A percentile compares a stretch with the other conserved stretches of the same genome.
Evolutionary conservation across 2,329 filamentous ascomycete species (phyloP).

Genomic region (Penicillium sp.): DNA sequence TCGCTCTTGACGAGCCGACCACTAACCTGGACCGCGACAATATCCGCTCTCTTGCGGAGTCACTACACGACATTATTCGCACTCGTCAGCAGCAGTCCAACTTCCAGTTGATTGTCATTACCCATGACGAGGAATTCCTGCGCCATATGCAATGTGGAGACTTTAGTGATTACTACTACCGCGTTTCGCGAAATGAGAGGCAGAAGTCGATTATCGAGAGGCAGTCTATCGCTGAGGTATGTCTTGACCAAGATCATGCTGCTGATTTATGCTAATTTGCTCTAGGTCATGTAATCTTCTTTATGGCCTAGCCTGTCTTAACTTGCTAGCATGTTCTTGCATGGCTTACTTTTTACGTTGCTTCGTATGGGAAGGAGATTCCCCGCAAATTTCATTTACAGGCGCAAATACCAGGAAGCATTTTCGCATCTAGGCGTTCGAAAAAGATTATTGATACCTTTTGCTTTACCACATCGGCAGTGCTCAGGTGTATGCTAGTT

Average conservation of each 20-base stretch:
- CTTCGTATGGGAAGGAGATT: background rate
- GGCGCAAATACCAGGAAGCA: background rate
- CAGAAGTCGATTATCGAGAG: conserved; percentile 85
- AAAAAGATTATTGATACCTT: conserved; percentile 1
- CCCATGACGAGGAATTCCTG: conserved; percentile 95
- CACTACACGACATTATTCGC: conserved; percentile 81
- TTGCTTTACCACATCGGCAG: background rate
- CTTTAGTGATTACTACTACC: conserved; percentile 87
- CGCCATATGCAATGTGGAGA: conserved; percentile 90
- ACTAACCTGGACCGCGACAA: conserved; percentile 96
- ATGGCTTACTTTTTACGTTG: background rate
- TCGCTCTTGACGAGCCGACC: conserved; percentile 94
- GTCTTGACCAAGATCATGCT: conserved; percentile 5
- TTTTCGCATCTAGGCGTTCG: background rate
- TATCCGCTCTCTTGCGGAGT: conserved; percentile 80
- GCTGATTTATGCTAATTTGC: conserved; percentile 5
- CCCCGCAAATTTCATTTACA: background rate
- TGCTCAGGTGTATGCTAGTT: background rate
- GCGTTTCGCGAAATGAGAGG: conserved; percentile 73
- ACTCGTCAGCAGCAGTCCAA: conserved; percentile 79
- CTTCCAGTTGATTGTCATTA: conserved; percentile 98
- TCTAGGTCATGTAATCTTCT: conserved; percentile 19
- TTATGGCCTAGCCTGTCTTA: background rate
- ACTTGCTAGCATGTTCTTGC: background rate
- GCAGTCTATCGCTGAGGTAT: conserved; percentile 51